phyloP scores from a whole-genome alignment of 2,329 filamentous ascomycete species.

The Fusarium praegraminearum region DNA sequence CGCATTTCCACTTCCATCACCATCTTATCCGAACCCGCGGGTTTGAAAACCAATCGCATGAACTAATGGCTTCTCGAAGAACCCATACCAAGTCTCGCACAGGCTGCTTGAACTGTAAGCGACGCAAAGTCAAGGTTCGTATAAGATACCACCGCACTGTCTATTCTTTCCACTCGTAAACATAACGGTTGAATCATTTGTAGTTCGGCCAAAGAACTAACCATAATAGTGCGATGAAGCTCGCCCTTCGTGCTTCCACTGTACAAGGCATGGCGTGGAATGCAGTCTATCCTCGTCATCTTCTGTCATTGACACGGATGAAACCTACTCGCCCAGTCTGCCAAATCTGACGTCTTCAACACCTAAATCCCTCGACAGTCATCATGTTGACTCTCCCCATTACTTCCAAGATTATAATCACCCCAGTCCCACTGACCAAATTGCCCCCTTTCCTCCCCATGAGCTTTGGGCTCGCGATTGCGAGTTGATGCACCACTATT shows the following conservation, averaged over 20 bases:
- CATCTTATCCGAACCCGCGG: constrained; percentile 41
- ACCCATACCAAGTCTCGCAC: constrained; percentile 52
- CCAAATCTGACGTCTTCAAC: constrained; percentile 34
- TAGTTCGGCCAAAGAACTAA: constrained; percentile 11
- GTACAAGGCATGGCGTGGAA: constrained; percentile 45
- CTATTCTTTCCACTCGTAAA: background rate
- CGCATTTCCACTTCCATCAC: constrained; percentile 11
- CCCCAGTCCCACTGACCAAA: constrained; percentile 33
- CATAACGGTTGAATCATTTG: background rate
- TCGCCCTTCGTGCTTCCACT: constrained; percentile 49
- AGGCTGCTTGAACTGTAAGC: constrained; percentile 51
- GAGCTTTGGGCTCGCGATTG: constrained; percentile 42
- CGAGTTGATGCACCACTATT: constrained; percentile 51
- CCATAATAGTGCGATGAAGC: constrained; percentile 46
- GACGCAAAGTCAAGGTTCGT: constrained; percentile 52
- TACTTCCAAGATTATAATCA: constrained; percentile 17
- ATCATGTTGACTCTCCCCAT: constrained; percentile 14
- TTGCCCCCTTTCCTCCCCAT: constrained; percentile 42
- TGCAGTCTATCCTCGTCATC: constrained; percentile 46
- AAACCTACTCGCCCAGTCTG: constrained; percentile 6
- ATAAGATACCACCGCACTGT: background rate
- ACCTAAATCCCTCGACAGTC: constrained; percentile 22
- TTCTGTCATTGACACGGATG: background rate
- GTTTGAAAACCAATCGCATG: constrained; percentile 12
- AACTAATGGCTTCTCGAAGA: constrained; percentile 43